These are phyloP conservation scores for Sphaerulina vaccinii DNA, from an alignment of 2,329 filamentous ascomycete species.

Conservation along the genomic window DNA sequence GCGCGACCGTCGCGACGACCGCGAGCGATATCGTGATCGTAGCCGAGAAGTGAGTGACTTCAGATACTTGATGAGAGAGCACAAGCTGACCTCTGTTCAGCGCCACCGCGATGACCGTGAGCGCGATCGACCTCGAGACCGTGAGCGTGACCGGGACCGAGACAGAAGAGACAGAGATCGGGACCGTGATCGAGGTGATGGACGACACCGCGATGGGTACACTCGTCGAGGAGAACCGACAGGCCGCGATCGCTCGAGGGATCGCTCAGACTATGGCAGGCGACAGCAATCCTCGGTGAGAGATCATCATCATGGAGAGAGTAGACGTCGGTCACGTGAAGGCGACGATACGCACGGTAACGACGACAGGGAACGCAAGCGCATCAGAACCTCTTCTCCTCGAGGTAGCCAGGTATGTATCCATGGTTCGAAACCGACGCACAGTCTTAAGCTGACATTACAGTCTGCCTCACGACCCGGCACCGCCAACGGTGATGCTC, in stretches of 20 bases:
- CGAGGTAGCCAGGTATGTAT: conserved; percentile 21
- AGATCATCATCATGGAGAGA: conserved; percentile 43
- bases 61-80: neutral
- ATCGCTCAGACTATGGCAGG: conserved; percentile 41
- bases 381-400: conserved; percentile 30
- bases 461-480: conserved; percentile 24
- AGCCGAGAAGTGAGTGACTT: conserved; percentile 12
- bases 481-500: conserved; percentile 7
- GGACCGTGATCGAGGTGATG: conserved; percentile 18
- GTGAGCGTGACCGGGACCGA: conserved; percentile 20
- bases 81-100: conserved; percentile 13
- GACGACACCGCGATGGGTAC: conserved; percentile 26
- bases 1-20: conserved; percentile 21
- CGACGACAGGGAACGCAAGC: conserved; percentile 56
- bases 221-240: conserved; percentile 18
- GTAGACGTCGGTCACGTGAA: conserved; percentile 59
- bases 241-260: conserved; percentile 26
- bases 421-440: neutral
- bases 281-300: conserved; percentile 23
- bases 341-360: conserved; percentile 25
- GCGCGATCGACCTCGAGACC: conserved; percentile 17
- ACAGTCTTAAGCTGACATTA: conserved; percentile 14
- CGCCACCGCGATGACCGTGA: conserved; percentile 11
- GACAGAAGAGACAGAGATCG: conserved; percentile 23
- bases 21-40: conserved; percentile 28